Conservation (phyloP, 208 protist species). For the Kentomonas sorsogonicus region DNA sequence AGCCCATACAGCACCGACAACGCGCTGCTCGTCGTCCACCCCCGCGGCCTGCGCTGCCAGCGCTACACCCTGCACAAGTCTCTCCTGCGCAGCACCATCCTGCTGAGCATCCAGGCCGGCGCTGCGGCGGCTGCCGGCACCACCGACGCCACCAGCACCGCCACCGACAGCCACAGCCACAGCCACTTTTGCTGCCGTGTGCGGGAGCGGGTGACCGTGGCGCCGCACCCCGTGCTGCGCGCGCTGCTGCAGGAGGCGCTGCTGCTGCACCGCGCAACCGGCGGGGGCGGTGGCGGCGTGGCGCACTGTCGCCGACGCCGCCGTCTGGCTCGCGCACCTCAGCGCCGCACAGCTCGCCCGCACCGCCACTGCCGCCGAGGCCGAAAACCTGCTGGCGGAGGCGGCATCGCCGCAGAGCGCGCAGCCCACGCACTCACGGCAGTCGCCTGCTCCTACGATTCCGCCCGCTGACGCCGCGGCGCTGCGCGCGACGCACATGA, state of each 20-base stretch:
- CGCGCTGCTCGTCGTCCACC: constrained; percentile 53
- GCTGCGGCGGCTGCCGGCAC: constrained; percentile 21
- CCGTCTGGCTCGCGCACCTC: constrained; percentile 16
- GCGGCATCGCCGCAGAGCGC: neutral
- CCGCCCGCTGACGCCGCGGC: no score
- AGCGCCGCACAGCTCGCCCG: neutral
- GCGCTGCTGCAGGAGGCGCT: constrained; percentile 39
- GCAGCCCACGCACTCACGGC: constrained; percentile 1
- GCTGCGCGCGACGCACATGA: no score
- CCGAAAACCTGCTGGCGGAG: neutral
- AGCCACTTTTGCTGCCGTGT: constrained; percentile 47
- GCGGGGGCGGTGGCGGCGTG: no score
- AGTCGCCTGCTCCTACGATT: no score
- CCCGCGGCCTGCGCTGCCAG: constrained; percentile 47
- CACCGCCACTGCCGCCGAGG: neutral
- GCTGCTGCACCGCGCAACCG: constrained; percentile 26
- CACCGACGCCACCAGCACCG: no score
- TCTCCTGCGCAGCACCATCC: constrained; percentile 42
- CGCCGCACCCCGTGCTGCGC: constrained; percentile 34
- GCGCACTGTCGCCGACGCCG: constrained; percentile 25
- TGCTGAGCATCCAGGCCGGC: constrained; percentile 42
- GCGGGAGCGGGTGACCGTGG: constrained; percentile 22
- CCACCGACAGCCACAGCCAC: no score
- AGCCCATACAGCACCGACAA: constrained; percentile 61
- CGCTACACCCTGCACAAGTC: constrained; percentile 49